phyloP scores from a whole-genome alignment of 2,329 filamentous ascomycete species.

The Magnaporthales sp. region DNA sequence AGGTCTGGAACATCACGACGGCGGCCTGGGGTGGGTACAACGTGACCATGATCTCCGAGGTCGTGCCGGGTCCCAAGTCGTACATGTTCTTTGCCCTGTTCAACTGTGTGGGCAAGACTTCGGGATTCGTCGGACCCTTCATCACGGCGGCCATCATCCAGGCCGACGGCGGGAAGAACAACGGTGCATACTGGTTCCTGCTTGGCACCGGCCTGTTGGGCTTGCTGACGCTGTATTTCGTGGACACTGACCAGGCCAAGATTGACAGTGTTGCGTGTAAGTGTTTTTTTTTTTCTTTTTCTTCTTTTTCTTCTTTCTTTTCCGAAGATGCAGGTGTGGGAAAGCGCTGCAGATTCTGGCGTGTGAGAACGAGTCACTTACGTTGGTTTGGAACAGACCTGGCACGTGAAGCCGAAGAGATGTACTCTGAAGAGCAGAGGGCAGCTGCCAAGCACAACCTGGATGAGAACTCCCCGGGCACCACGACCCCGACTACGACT shows the following conservation, averaged over 20 bases:
- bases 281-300: neutral
- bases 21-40: constrained; percentile 12
- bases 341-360: neutral
- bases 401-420: constrained; percentile 45
- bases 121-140: constrained; percentile 16
- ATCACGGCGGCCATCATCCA: constrained; percentile 15
- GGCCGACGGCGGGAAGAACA: constrained; percentile 9
- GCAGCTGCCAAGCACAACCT: constrained; percentile 41
- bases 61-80: constrained; percentile 13
- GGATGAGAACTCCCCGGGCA: neutral
- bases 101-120: constrained; percentile 15
- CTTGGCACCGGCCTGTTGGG: constrained; percentile 12
- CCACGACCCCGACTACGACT: neutral
- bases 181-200: constrained; percentile 14
- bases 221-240: constrained; percentile 11
- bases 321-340: neutral
- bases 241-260: constrained; percentile 14
- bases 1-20: constrained; percentile 12
- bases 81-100: constrained; percentile 16
- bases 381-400: constrained; percentile 5
- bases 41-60: constrained; percentile 16
- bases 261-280: constrained; percentile 10
- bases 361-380: neutral
- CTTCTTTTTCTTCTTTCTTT: neutral
- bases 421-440: constrained; percentile 53